phyloP scores from a whole-genome alignment of 495 filamentous ascomycete genomes.

The Aspergillus olivimuriae region DNA sequence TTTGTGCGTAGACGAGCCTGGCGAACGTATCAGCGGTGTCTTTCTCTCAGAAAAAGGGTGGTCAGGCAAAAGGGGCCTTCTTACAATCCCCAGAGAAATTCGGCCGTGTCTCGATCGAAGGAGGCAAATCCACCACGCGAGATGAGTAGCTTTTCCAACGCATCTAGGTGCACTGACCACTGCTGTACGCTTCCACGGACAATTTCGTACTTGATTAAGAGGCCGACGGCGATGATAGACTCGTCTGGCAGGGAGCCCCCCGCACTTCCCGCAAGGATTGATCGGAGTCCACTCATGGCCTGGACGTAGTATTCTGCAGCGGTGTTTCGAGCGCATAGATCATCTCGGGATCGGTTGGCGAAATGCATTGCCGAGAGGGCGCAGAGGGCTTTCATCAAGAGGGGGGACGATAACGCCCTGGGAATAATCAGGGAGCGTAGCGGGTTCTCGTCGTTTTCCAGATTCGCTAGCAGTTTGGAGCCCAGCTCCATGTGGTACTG shows the following conservation, averaged over 20 bases:
- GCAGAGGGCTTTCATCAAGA: slow-evolving; percentile 38
- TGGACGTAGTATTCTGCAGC: slow-evolving; percentile 33
- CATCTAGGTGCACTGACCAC: slow-evolving; percentile 37
- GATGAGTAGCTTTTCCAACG: slow-evolving; percentile 32
- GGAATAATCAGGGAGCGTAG: slow-evolving; percentile 37
- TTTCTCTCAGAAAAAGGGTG: neutral
- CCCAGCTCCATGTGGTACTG: slow-evolving; percentile 39
- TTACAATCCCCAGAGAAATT: slow-evolving; percentile 38
- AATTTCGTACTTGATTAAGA: slow-evolving; percentile 41
- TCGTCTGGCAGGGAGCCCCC: slow-evolving; percentile 25
- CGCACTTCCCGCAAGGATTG: slow-evolving; percentile 18
- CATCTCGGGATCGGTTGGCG: slow-evolving; percentile 28
- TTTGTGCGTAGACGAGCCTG: slow-evolving; percentile 36
- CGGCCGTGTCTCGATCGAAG: slow-evolving; percentile 29
- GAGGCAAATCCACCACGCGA: slow-evolving; percentile 31
- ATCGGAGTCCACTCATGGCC: slow-evolving; percentile 30
- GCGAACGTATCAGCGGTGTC: neutral
- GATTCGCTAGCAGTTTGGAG: slow-evolving; percentile 35
- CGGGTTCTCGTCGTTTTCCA: slow-evolving; percentile 38
- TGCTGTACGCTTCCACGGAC: slow-evolving; percentile 39
- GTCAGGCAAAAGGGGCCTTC: neutral
- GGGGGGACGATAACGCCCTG: slow-evolving; percentile 35
- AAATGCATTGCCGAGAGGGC: slow-evolving; percentile 39
- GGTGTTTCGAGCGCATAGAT: slow-evolving; percentile 24
- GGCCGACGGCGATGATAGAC: slow-evolving; percentile 34